Percentiles rank a stretch among this genome's conserved stretches.
Evolutionary conservation across 306 rosid species (phyloP).

Genomic region (Cyamopsis tetragonoloba): DNA sequence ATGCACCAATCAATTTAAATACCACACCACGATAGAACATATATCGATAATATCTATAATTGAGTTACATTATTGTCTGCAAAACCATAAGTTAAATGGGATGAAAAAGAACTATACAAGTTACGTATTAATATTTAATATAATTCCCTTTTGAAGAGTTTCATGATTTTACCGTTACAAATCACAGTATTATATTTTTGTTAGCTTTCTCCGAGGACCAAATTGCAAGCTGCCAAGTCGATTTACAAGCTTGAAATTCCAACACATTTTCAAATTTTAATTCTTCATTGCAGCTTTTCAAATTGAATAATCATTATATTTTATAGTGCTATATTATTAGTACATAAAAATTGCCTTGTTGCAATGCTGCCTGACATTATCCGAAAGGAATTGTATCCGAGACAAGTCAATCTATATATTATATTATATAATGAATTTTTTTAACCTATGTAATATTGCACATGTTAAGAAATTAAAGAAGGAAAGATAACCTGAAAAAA

Average conservation of each 20-base stretch:
- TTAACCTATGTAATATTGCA: too few species aligned
- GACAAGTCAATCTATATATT: conserved; percentile 11
- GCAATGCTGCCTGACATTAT: conserved; percentile 19
- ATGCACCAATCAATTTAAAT: conserved; percentile 22
- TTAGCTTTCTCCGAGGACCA: not conserved
- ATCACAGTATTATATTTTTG: not conserved
- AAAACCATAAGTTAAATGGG: too few species aligned
- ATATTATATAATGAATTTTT: too few species aligned
- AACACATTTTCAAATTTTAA: not conserved
- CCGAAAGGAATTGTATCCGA: conserved; percentile 3
- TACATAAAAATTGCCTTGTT: conserved; percentile 6
- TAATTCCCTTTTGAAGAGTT: conserved; percentile 2
- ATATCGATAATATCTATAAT: too few species aligned
- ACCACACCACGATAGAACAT: conserved; percentile 12
- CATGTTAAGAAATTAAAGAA: too few species aligned
- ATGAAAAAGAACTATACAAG: not conserved
- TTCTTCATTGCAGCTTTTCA: conserved; percentile 6
- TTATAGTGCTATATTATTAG: not conserved
- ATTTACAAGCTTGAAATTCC: conserved; percentile 7
- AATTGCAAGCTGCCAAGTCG: conserved; percentile 21
- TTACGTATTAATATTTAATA: not conserved
- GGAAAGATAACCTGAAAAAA: too few species aligned
- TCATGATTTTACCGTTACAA: conserved; percentile 40
- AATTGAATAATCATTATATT: conserved; percentile 3
- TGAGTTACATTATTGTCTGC: too few species aligned